phyloP scores from a whole-genome alignment of 352 stramenopile species.

The Lagenidium giganteum region DNA sequence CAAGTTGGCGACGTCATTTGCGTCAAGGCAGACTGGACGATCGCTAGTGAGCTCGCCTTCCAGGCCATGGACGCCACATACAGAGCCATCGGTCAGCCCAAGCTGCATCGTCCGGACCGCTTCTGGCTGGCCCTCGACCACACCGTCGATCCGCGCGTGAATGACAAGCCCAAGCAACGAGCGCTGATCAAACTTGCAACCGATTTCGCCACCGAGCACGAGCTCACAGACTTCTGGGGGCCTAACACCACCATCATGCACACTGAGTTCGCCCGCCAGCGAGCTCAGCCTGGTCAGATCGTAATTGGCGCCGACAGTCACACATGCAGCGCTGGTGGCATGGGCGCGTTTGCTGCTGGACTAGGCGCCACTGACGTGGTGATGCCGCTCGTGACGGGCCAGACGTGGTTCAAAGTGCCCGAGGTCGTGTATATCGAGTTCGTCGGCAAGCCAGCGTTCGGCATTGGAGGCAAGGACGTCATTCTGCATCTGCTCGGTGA shows the following conservation, averaged over 20 bases:
- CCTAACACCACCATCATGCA: constrained; percentile 78
- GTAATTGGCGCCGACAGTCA: constrained; percentile 61
- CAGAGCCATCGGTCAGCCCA: constrained; percentile 48
- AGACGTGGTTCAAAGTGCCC: constrained; percentile 74
- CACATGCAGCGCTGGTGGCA: constrained; percentile 58
- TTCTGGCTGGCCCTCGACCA: constrained; percentile 72
- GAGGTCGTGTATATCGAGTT: constrained; percentile 69
- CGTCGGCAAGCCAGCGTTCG: constrained; percentile 37
- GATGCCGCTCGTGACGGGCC: constrained; percentile 62
- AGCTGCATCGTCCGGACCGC: constrained; percentile 53
- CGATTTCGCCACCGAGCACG: constrained; percentile 51
- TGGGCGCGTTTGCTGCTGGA: constrained; percentile 56
- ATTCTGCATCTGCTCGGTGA: constrained; percentile 62
- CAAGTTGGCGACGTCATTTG: constrained; percentile 50
- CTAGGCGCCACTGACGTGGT: constrained; percentile 60
- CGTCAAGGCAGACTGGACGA: constrained; percentile 64
- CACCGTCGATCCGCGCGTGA: constrained; percentile 60
- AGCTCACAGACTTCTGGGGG: constrained; percentile 56
- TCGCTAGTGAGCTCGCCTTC: constrained; percentile 60
- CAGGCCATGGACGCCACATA: constrained; percentile 71
- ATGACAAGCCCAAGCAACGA: constrained; percentile 56
- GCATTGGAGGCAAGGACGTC: constrained; percentile 68
- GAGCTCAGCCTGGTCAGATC: constrained; percentile 64
- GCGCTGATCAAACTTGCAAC: constrained; percentile 62
- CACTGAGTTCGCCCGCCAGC: constrained; percentile 60